Evolutionary conservation across 345 rosid species (phyloP), one percentile per base, ranked within the genome.

Genomic region (Camelina neglecta): DNA sequence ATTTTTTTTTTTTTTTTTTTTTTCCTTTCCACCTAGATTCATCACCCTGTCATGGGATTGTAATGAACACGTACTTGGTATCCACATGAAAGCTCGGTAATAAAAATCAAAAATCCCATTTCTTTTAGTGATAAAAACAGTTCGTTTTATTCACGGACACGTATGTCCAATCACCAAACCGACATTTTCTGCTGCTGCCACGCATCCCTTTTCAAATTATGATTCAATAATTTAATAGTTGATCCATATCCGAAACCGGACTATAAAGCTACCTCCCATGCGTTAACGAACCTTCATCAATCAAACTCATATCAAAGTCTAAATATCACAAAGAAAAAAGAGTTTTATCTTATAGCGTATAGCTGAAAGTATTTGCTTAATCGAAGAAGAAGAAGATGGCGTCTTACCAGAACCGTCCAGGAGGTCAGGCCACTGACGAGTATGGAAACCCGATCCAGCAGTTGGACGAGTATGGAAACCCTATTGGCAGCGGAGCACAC

Each of bases 351-450:
- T 6, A n/a, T 20, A 35, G 33, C 5, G 41, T 65, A 13, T 1
- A 24, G 26, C 36, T 33, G 18, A 58, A 26, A 58, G 73, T 75
- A 1, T 75, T 75, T 67, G 20, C 12, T 71, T 38, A 26, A n/a
- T 59, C 53, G 73, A 66, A 71, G 48, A 42, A 65, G 57, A 56
- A 58, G 60, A 48, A 71, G 33, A 74, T 72, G 73, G 78, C 74
- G 55, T 73, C 61, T 56, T 76, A 76, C 69, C 80, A 77, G 65
- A 60, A 69, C 56, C 71, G 72, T 47, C 69, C 75, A 39, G 84
- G 84, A 71, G 73, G 69, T 53, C 67, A 81, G 29, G 75, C 73
- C 0, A 82, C 83, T 1, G 89, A 85, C 62, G 82, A 85, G 63
- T 77, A 75, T 1, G 87, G 88, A 31, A 80, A 84, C 71, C 83